These are phyloP conservation scores for Rhizophagus sp. DNA, from an alignment of 192 early-diverging fungal species.

Conservation along the genomic window DNA sequence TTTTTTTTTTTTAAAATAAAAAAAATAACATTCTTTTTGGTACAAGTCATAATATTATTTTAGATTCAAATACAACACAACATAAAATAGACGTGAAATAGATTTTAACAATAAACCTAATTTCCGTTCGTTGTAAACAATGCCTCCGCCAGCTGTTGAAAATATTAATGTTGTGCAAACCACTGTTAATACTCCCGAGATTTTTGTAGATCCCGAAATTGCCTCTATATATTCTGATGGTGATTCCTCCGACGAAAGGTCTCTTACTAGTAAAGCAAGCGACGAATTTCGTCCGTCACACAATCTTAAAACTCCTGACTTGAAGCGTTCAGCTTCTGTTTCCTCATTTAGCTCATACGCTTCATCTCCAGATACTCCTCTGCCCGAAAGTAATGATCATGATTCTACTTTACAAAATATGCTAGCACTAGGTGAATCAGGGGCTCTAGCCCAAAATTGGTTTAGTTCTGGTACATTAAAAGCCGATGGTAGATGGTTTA, in stretches of 20 bases:
- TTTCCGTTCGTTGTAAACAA: not conserved
- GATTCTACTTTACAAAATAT: not conserved
- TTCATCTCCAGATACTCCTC: constrained; percentile 32
- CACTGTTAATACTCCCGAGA: not conserved
- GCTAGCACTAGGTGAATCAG: constrained; percentile 28
- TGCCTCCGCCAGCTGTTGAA: not conserved
- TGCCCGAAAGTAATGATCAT: not conserved
- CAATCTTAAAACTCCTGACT: constrained; percentile 36
- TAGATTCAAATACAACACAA: no score
- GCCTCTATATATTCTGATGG: not conserved
- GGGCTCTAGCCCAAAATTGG: constrained; percentile 44
- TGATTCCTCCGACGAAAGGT: constrained; percentile 9
- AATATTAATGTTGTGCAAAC: not conserved
- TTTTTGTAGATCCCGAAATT: not conserved
- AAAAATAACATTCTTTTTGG: not conserved
- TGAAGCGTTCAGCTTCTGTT: constrained; percentile 41
- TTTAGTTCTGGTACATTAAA: constrained; percentile 37
- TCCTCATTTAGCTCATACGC: constrained; percentile 47
- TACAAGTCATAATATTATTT: no score
- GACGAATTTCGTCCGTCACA: constrained; percentile 22
- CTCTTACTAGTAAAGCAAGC: not conserved
- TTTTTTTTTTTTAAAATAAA: not conserved
- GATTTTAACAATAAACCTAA: no score
- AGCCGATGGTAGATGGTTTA: constrained; percentile 47
- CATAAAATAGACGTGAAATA: no score